A percentile compares a stretch with the other conserved stretches of the same genome.
phyloP scores from a whole-genome alignment of 306 rosid species.

The Spatholobus suberectus region DNA sequence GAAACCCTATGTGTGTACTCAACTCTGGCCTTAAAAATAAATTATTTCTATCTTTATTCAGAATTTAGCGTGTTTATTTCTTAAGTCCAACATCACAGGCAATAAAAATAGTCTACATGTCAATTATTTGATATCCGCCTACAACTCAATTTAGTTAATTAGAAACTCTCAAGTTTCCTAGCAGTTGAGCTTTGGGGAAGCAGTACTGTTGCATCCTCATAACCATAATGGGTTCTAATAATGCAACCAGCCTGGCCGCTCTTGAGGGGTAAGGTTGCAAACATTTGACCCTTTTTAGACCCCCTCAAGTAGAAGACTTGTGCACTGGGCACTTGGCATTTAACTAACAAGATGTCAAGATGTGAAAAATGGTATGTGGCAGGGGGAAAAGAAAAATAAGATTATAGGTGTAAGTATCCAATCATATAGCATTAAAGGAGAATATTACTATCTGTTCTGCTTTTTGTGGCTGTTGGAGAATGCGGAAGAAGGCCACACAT shows the following conservation, averaged over 20 bases:
- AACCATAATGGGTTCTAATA: constrained; percentile 15
- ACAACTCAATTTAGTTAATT: constrained; percentile 6
- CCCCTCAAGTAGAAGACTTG: too few species aligned
- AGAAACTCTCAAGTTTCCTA: constrained; percentile 6
- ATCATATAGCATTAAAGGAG: constrained; percentile 41
- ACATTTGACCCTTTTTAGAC: not conserved
- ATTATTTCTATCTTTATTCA: not conserved
- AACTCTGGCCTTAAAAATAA: not conserved
- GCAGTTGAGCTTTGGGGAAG: not conserved
- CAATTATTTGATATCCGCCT: constrained; percentile 16
- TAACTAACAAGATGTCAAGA: constrained; percentile 11
- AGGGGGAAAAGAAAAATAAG: not conserved
- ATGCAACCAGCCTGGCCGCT: not conserved
- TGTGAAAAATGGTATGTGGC: constrained; percentile 26
- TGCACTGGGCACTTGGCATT: not conserved
- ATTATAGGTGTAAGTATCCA: not conserved
- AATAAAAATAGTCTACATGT: not conserved
- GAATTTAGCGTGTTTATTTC: not conserved
- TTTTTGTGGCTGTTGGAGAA: constrained; percentile 91
- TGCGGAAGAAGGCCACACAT: constrained; percentile 87
- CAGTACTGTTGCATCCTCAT: not conserved
- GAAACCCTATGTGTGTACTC: not conserved
- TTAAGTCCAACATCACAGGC: not conserved
- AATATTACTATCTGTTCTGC: constrained; percentile 78
- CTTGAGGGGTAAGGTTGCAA: not conserved